Base-by-base conservation (phyloP, 768 basidiomycete genomes). In the Lentinus brumalis region DNA sequence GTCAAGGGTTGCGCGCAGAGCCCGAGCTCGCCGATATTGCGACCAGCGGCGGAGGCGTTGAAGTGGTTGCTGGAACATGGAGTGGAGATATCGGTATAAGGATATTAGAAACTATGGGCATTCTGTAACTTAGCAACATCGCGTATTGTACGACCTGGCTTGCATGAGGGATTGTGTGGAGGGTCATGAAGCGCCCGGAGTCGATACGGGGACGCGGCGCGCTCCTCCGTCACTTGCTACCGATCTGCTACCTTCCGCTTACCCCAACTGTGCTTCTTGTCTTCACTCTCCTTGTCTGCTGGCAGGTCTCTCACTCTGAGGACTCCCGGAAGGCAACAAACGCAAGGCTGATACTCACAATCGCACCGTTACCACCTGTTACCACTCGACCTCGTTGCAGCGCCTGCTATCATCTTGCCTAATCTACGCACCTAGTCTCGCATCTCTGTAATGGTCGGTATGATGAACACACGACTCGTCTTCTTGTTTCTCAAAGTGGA, bases 11-110 rank as follows among this genome's bases (percentile, higher is more conserved):
- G 78, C 46, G 64, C 75, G 50, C 75, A 72, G 47, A 67, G 73
- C 15, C 67, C 68, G 31, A 65, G 71, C 14, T 77, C 77, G 29
- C 76, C 72, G 16, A 71, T 87, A 11, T 62, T 84, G 51, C 71
- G 68, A 21, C 82, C 83, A 46, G 79, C 85, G 40, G 77, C 75
- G 38, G 86, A 89, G 65, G 75, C 77, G 26, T 71, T 86, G 63
- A 80, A 81, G 67, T 73, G 61, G 58, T 66, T 84, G 39, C 63
- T 76, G 56, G 75, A 74, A 39, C 66, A 65, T 50, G 71, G 64
- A 0, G 53, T 72, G 15, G 50, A 66, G 15, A 53, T 72, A 10
- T 49, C 61, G 4, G 61, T 54, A 18, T 67, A 40, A 62, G 30
- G 3, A 29, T 3, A n/a, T n/a, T 31, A 2, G 18, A 16, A 31